A percentile compares a stretch with the other conserved stretches of the same genome.
These are phyloP conservation scores for Penicillium pulvis DNA, from an alignment of 495 filamentous ascomycete species.

Conservation along the genomic window DNA sequence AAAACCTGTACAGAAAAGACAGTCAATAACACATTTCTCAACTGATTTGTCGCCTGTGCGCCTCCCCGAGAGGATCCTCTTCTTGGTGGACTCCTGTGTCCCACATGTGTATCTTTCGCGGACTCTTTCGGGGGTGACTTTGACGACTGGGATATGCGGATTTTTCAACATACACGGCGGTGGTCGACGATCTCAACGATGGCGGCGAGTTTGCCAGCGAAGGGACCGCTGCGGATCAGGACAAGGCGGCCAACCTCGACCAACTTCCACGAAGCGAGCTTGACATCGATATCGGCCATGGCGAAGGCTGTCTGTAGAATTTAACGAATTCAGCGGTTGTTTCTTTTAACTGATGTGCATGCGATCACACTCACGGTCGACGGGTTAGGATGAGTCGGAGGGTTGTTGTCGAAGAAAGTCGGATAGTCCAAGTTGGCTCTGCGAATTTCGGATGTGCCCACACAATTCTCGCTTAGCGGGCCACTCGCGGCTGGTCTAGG, in stretches of 20 bases:
- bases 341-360: conserved; percentile 16
- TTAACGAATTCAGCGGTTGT: conserved; percentile 27
- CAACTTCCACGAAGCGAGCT: conserved; percentile 78
- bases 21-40: conserved; percentile 36
- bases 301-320: conserved; percentile 38
- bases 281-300: conserved; percentile 73
- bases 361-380: conserved; percentile 48
- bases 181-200: conserved; percentile 99
- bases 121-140: conserved; percentile 13
- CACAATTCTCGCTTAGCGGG: conserved; percentile 37
- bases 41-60: background rate
- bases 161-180: conserved; percentile 75
- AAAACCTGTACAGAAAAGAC: conserved; percentile 65
- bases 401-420: conserved; percentile 52
- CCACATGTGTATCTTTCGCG: background rate
- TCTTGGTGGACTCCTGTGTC: conserved; percentile 1
- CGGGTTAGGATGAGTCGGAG: conserved; percentile 42
- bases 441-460: conserved; percentile 51
- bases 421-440: conserved; percentile 44
- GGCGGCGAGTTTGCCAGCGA: conserved; percentile 80
- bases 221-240: conserved; percentile 75
- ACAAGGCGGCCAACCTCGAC: conserved; percentile 97
- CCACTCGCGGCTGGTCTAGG: conserved; percentile 40
- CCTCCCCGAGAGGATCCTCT: conserved; percentile 12
- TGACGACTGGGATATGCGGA: conserved; percentile 40